Conservation (phyloP, 2,329 filamentous ascomycete genomes). For the Colletotrichum tanaceti region DNA sequence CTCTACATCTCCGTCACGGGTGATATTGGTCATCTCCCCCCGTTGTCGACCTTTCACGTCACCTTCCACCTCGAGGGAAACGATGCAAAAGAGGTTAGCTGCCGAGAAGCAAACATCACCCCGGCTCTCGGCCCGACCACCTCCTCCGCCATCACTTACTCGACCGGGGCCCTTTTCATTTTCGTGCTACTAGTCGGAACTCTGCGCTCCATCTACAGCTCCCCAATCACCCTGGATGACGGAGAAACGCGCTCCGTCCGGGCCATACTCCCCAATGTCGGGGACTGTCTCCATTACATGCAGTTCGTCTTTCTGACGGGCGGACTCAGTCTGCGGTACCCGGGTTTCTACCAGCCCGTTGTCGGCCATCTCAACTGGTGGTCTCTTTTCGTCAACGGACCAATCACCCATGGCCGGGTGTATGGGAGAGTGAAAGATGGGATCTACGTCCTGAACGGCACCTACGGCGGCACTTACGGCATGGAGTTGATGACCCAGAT, state of each 20-base stretch:
- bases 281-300: slow-evolving; percentile 77
- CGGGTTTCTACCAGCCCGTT: slow-evolving; percentile 78
- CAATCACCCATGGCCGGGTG: slow-evolving; percentile 41
- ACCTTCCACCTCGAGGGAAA: slow-evolving; percentile 29
- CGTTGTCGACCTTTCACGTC: slow-evolving; percentile 39
- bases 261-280: slow-evolving; percentile 42
- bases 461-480: slow-evolving; percentile 65
- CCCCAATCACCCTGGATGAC: slow-evolving; percentile 24
- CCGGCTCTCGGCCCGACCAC: slow-evolving; percentile 31
- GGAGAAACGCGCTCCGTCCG: slow-evolving; percentile 15
- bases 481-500: slow-evolving; percentile 75
- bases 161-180: slow-evolving; percentile 39
- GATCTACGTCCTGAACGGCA: slow-evolving; percentile 75
- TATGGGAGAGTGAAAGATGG: slow-evolving; percentile 58
- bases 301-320: slow-evolving; percentile 80
- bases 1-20: slow-evolving; percentile 16
- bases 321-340: slow-evolving; percentile 76
- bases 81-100: slow-evolving; percentile 28
- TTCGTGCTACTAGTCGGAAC: slow-evolving; percentile 41
- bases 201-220: slow-evolving; percentile 19
- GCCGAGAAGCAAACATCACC: slow-evolving; percentile 41
- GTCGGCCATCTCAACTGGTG: slow-evolving; percentile 76
- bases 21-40: slow-evolving; percentile 34
- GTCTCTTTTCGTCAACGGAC: slow-evolving; percentile 67
- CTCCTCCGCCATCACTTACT: slow-evolving; percentile 35